phyloP scores from a whole-genome alignment of 2,329 filamentous ascomycete genomes.

The Aspergillus flavus region DNA sequence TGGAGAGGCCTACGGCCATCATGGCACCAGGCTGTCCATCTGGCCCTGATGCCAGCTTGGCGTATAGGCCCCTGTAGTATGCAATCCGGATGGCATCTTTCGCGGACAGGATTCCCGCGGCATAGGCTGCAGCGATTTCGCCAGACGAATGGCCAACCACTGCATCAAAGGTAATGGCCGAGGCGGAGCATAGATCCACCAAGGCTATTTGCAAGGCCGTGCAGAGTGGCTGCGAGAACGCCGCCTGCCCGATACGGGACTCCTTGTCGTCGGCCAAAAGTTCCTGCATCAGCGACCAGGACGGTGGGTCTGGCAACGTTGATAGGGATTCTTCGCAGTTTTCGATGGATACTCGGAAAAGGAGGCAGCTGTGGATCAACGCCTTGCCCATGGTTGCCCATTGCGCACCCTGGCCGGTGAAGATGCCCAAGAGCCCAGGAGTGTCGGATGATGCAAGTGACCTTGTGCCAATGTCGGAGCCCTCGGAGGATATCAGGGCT shows the following conservation, averaged over 20 bases:
- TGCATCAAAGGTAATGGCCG: too few relatives aligned
- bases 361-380: slow-evolving; percentile 27
- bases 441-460: neutral
- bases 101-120: too few relatives aligned
- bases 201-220: too few relatives aligned
- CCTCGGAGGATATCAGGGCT: neutral
- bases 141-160: too few relatives aligned
- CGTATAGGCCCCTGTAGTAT: too few relatives aligned
- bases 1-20: slow-evolving; percentile 12
- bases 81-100: too few relatives aligned
- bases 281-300: neutral
- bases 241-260: slow-evolving; percentile 23
- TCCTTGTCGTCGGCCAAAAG: neutral
- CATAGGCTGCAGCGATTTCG: too few relatives aligned
- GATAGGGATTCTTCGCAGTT: slow-evolving; percentile 26
- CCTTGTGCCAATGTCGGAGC: neutral
- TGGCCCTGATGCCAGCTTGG: slow-evolving; percentile 30
- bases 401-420: slow-evolving; percentile 49
- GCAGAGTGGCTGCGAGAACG: slow-evolving; percentile 29
- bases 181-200: too few relatives aligned
- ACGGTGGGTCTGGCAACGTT: neutral
- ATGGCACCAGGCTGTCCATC: slow-evolving; percentile 25
- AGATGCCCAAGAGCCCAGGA: slow-evolving; percentile 16
- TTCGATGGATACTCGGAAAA: slow-evolving; percentile 12
- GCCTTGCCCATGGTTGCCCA: slow-evolving; percentile 46